Evolutionary conservation across 2,329 filamentous ascomycete species (phyloP).

Genomic region (Sporothrix globosa): DNA sequence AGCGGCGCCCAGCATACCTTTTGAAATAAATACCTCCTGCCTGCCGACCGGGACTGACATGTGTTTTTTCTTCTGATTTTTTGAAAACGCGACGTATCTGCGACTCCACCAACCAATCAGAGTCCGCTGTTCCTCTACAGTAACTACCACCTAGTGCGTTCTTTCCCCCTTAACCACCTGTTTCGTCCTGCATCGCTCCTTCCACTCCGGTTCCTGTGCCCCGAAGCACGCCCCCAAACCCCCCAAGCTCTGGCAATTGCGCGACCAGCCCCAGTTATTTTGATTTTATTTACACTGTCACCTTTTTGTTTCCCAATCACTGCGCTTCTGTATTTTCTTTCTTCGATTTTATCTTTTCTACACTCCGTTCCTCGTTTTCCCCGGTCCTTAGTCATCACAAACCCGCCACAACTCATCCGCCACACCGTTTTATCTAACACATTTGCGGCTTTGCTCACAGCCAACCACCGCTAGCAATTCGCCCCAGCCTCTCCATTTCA

Average conservation of each 20-base stretch:
- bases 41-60: slow-evolving; percentile 44
- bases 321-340: slow-evolving; percentile 16
- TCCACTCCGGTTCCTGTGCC: not conserved
- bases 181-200: slow-evolving; percentile 10
- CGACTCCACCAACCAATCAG: slow-evolving; percentile 35
- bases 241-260: not conserved
- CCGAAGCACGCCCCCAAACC: not conserved
- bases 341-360: slow-evolving; percentile 35
- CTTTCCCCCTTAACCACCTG: slow-evolving; percentile 7
- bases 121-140: not conserved
- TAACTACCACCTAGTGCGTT: slow-evolving; percentile 29
- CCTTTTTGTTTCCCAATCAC: slow-evolving; percentile 33
- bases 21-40: slow-evolving; percentile 47
- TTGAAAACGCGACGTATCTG: slow-evolving; percentile 38
- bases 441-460: not conserved
- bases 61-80: slow-evolving; percentile 42
- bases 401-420: slow-evolving; percentile 32
- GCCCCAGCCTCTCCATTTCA: slow-evolving; percentile 29
- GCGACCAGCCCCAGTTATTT: not conserved
- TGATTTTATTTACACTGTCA: slow-evolving; percentile 24
- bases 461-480: slow-evolving; percentile 32
- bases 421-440: slow-evolving; percentile 15
- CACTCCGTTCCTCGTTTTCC: slow-evolving; percentile 5
- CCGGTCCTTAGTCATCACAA: slow-evolving; percentile 23
- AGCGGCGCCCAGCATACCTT: slow-evolving; percentile 36